phyloP scores from a whole-genome alignment of 192 early-diverging fungal genomes.

The Coemansia sp. region DNA sequence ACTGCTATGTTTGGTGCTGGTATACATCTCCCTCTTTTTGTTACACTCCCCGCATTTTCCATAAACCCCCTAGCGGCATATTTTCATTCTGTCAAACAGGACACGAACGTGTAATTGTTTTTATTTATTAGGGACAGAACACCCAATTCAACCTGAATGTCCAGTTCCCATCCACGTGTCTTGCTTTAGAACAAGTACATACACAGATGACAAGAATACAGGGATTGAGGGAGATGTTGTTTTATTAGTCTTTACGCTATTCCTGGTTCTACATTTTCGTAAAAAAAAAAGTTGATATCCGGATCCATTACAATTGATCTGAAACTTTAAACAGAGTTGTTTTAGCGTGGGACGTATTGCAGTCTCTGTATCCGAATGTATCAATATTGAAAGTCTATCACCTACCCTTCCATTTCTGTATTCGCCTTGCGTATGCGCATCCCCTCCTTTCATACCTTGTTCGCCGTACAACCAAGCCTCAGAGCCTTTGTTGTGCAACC shows the following conservation, averaged over 20 bases:
- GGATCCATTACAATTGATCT: neutral
- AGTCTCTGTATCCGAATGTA: neutral
- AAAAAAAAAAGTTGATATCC: too few relatives aligned
- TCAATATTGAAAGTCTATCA: neutral
- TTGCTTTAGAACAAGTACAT: neutral
- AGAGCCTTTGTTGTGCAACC: too few relatives aligned
- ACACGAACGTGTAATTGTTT: too few relatives aligned
- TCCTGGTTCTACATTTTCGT: neutral
- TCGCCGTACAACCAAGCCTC: too few relatives aligned
- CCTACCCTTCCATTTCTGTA: neutral
- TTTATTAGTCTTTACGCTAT: neutral
- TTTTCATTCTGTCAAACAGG: too few relatives aligned
- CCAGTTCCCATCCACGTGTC: neutral
- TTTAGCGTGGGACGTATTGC: neutral
- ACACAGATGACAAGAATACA: neutral
- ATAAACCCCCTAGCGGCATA: neutral
- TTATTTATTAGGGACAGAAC: too few relatives aligned
- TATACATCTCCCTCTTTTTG: neutral
- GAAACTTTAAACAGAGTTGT: constrained; percentile 2
- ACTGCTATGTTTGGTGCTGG: neutral
- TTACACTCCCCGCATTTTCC: neutral
- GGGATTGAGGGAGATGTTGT: neutral
- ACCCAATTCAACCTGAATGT: neutral
- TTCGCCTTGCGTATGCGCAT: neutral
- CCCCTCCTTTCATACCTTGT: neutral